Evolutionary conservation across 1,284 basidiomycete genomes (phyloP), one percentile per base, ranked within the genome.

Genomic region (Cryptococcus sp.): DNA sequence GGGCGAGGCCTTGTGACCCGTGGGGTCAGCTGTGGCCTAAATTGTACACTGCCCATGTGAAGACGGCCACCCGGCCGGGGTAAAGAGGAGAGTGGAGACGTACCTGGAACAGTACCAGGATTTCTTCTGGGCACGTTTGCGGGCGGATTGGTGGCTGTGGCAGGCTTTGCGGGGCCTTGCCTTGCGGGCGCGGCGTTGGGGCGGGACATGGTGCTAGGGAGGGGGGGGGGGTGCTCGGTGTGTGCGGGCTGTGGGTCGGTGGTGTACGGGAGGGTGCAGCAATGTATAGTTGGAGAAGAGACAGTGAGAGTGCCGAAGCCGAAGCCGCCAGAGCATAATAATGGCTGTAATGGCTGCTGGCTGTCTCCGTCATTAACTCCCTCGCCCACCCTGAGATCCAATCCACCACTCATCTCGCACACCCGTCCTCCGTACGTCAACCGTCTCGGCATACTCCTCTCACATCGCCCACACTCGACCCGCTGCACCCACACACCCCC

Each of bases 81-180:
- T 20, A 15, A 15, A 11, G 13, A 45, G 4, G 21, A 15, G 36
- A 35, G 24, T 7, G 20, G 36, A 24, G 5, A 59, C 65, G 42
- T 54, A 71, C 72, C 72, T 44, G 73, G 73, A 3, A 75, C 56
- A 35, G 67, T 68, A 50, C 76, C 76, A 0, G 76, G 75, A 52
- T 65, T 68, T 53, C 75, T 57, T 35, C 75, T 55, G 4, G 75
- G 72, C 20, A 62, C 56, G n/a, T 63, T 60, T 4, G 62, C 57
- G 15, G 67, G 46, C 3, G 52, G 35, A 16, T 59, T 59, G 2
- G 65, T 56, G 45, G 61, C 54, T 7, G 49, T 44, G 18, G 62
- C 40, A 28, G 72, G 59, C 57, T 76, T 76, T 12, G 67, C 57
- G 4, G 64, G 63, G 21, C 70, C 70, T 1, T 68, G 61, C 35